Percentiles rank a stretch among this genome's conserved stretches.
Conservation (phyloP, 1,139 yeast species). For the Pichia sorboxylosa region DNA sequence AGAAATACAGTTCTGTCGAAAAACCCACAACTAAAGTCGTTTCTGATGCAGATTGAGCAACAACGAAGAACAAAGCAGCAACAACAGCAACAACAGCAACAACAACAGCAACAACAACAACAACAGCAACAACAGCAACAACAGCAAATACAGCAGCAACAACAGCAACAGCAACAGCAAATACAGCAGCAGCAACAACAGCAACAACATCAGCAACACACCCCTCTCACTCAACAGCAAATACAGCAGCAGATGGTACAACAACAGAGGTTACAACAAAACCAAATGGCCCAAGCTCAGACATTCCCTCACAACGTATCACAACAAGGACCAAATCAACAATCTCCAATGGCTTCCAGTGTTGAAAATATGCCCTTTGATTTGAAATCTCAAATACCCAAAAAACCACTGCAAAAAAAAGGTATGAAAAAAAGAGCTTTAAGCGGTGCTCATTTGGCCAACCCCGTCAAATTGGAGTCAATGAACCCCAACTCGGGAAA, state of each 20-base stretch:
- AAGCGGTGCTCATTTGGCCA: conserved; percentile 4
- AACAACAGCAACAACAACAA: conserved; percentile 12
- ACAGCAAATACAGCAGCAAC: conserved; percentile 14
- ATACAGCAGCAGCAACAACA: conserved; percentile 7
- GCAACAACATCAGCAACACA: conserved; percentile 3
- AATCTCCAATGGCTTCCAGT: not conserved
- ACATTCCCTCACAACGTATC: not conserved
- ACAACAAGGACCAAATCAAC: not conserved
- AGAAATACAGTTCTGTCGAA: conserved; percentile 20
- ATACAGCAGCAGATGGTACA: conserved; percentile 11
- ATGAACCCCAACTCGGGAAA: not conserved
- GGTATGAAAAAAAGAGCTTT: conserved; percentile 11
- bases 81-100: conserved; percentile 18
- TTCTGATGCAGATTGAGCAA: conserved; percentile 25
- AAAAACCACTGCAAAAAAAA: conserved; percentile 8
- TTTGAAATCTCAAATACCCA: conserved; percentile 7
- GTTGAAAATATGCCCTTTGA: not conserved
- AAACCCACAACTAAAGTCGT: conserved; percentile 22
- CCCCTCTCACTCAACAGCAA: conserved; percentile 7
- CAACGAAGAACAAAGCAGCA: conserved; percentile 22
- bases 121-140: conserved; percentile 15
- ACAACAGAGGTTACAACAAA: not conserved
- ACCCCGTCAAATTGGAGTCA: not conserved
- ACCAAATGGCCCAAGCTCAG: not conserved
- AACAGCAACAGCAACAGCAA: conserved; percentile 10